Evolutionary conservation across 106 monocot genomes (phyloP), one percentile per base, ranked within the genome.

Genomic region (Dioscorea zingiberensis): DNA sequence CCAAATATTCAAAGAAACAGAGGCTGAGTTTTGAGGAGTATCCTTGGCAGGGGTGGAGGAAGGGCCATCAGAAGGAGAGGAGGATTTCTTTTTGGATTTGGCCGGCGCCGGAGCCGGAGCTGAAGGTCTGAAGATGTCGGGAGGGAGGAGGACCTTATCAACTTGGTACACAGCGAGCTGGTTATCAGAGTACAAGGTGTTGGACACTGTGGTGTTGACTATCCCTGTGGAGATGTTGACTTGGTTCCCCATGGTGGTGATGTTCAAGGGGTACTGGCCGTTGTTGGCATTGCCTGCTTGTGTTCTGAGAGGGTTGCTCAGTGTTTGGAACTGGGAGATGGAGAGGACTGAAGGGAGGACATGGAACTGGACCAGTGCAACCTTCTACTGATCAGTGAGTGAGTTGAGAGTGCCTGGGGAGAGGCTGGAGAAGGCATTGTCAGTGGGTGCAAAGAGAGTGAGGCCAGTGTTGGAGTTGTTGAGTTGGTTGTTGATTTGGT

Each of bases 331-430:
- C 68, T 90, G 79, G 1, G 87, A 0, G 11, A 63, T 21, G 0
- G 87, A 53, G 18, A 87, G 1, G 14, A 73, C 46, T 16, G 53
- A 44, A 7, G 90, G 82, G 2, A 94, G 54, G 29, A 90, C 69
- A 56, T 94, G 94, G 80, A 75, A 94, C 62, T 90, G 94, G 70
- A 94, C 58, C 1, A 94, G 75, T 1, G 76, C 46, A 15, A 76
- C 82, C 82, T 94, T 87, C 66, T 94, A 74, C 75, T 94, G 77
- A 62, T 94, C 94, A 19, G 77, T 71, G 63, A 94, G 84, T 47
- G 84, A 84, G 77, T 94, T 94, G 60, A 94, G 79, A 0, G 94
- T 90, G 46, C 94, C 94, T 5, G 94, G 9, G 3, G 94, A 80
- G 16, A 94, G 94, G 53, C 57, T 47, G 44, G 78, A 46, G 77